Evolutionary conservation across 1,284 basidiomycete genomes (phyloP).

Genomic region (Inonotus obliquus): DNA sequence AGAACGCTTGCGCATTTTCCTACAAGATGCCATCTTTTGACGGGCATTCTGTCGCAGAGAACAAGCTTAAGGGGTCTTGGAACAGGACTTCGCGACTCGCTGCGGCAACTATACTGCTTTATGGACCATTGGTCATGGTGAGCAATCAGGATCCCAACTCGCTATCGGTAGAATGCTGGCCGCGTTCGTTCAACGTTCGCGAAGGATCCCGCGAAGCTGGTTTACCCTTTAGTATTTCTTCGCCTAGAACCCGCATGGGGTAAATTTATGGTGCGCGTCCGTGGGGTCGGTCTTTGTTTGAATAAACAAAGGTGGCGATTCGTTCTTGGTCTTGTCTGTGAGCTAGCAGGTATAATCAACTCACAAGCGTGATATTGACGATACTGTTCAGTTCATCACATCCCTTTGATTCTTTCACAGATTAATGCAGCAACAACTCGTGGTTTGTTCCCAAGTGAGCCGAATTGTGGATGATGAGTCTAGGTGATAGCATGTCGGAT

Average conservation of each 20-base stretch:
- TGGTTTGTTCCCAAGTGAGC: not conserved
- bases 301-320: too few relatives aligned
- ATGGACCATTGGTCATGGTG: not conserved
- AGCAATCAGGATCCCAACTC: not conserved
- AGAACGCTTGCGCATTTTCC: too few relatives aligned
- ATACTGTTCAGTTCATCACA: not conserved
- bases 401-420: not conserved
- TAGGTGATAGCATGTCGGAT: not conserved
- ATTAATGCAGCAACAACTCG: not conserved
- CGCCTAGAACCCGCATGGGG: not conserved
- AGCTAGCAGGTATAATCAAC: not conserved
- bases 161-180: not conserved
- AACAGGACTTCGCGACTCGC: too few relatives aligned
- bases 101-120: too few relatives aligned
- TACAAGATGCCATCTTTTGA: too few relatives aligned
- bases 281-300: not conserved
- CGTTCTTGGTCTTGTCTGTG: too few relatives aligned
- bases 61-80: too few relatives aligned
- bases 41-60: too few relatives aligned
- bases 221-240: not conserved
- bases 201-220: not conserved
- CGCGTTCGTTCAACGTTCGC: not conserved
- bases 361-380: not conserved
- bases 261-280: not conserved
- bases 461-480: not conserved